Evolutionary conservation across 2,329 filamentous ascomycete genomes (phyloP).

Genomic region (Exserohilum turcica): DNA sequence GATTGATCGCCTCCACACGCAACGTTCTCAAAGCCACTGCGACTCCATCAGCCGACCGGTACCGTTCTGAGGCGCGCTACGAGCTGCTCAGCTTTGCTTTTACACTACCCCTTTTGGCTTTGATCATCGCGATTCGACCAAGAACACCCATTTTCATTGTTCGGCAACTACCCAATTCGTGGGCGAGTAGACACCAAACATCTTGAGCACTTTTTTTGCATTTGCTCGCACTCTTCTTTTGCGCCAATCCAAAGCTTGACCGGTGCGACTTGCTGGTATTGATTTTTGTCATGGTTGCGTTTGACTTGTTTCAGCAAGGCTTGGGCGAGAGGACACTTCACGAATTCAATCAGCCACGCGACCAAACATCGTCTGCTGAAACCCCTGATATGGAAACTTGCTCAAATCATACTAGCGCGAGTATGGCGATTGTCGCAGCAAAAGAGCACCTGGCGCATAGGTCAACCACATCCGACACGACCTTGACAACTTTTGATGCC

Average conservation of each 20-base stretch:
- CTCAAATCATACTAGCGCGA: constrained; percentile 24
- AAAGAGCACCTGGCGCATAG: constrained; percentile 7
- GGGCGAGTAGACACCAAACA: constrained; percentile 30
- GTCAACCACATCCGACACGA: constrained; percentile 13
- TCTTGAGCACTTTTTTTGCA: constrained; percentile 28
- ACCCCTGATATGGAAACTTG: constrained; percentile 29
- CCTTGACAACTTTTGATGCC: constrained; percentile 13
- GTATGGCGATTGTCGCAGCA: constrained; percentile 16
- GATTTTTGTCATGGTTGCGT: constrained; percentile 40
- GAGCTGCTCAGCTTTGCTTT: constrained; percentile 27
- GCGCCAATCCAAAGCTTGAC: constrained; percentile 26
- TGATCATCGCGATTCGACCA: constrained; percentile 27
- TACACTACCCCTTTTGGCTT: constrained; percentile 24
- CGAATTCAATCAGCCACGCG: constrained; percentile 23
- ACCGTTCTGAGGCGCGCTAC: constrained; percentile 15
- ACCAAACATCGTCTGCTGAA: constrained; percentile 31
- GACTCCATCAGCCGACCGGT: constrained; percentile 13
- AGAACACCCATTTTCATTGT: constrained; percentile 21
- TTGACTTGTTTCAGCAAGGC: constrained; percentile 36
- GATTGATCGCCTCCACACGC: constrained; percentile 17
- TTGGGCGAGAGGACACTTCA: constrained; percentile 8
- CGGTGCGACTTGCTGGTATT: constrained; percentile 30
- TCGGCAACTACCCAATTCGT: constrained; percentile 22
- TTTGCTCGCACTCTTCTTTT: constrained; percentile 28
- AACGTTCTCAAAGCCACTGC: constrained; percentile 11